Evolutionary conservation across 108 stramenopile species (phyloP), one percentile per base, ranked within the genome.

Genomic region (Thalassiosira profunda): DNA sequence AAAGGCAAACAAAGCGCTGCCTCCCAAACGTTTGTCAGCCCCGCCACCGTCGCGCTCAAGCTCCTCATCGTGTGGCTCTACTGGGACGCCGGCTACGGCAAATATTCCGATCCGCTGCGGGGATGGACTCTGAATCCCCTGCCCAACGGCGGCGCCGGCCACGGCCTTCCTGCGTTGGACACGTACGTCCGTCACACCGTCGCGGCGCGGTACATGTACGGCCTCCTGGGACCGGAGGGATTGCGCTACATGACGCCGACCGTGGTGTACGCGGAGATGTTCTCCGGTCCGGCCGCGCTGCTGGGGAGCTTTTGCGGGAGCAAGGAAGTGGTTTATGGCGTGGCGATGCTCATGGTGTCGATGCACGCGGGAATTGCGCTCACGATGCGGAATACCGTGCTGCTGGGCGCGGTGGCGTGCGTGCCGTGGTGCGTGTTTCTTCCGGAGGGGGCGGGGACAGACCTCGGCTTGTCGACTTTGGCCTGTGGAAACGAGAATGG

Each of bases 31-130:
- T 67, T 80, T 20, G 57, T 80, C 15, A 63, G 58, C 35, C 58
- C 61, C n/a, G 70, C 67, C 9, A 79, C 83, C 0, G 43, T 72
- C 30, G 78, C 84, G 14, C 24, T 90, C 18, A 90, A 89, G 61
- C 33, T 88, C 8, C 72, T 88, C 8, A 58, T 95, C 2, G 49
- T 85, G 7, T 95, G 93, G 93, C 76, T 92, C 30, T 95, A 95
- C 52, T 65, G 89, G 34, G 93, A 95, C 74, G 93, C 93, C 7
- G 90, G 93, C 14, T 78, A 70, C 45, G 93, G 93, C 42, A 94
- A 95, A 58, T 83, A 80, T 49, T 76, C 82, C 26, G 93, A 94
- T 63, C 85, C 85, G 0, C 29, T 87, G 9, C 35, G 67, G 14
- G 90, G 93, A 35, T 95, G 93, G 93, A 80, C 87, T 2, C 82